Percentiles rank a stretch among this genome's conserved stretches.
These are phyloP conservation scores for Diaporthe nobilis DNA, from an alignment of 2,329 filamentous ascomycete genomes.

Conservation along the genomic window DNA sequence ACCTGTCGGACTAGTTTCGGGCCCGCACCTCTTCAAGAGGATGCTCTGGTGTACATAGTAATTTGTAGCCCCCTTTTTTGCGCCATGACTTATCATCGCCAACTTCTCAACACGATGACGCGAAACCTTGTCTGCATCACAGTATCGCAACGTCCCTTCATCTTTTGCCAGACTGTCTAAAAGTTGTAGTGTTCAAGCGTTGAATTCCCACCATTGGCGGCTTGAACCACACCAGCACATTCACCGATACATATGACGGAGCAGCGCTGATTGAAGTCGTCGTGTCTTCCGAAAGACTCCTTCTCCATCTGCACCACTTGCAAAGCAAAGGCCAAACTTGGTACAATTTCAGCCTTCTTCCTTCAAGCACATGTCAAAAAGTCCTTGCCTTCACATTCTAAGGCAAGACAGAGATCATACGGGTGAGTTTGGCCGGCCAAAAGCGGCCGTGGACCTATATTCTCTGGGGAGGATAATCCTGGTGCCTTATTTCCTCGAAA, in stretches of 20 bases:
- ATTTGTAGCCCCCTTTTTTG: no score
- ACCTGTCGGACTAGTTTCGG: no score
- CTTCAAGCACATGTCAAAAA: neutral
- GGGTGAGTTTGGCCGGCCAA: neutral
- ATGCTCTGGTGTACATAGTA: no score
- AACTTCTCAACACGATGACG: neutral
- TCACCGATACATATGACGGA: neutral
- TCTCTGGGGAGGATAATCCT: neutral
- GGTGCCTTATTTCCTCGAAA: slow-evolving; percentile 12
- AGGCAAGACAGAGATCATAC: neutral
- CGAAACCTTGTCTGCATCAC: neutral
- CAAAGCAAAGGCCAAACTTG: neutral
- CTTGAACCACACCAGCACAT: neutral
- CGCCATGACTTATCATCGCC: neutral
- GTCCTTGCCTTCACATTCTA: neutral
- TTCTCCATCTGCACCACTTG: neutral
- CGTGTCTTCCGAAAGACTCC: neutral
- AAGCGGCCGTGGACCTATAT: neutral
- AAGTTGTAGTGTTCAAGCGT: neutral
- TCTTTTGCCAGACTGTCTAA: neutral
- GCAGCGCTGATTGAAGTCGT: neutral
- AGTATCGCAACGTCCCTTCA: neutral
- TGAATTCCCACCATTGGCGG: neutral
- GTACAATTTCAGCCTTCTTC: neutral
- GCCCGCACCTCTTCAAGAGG: no score